phyloP scores from a whole-genome alignment of 2,329 filamentous ascomycete genomes.

The Trichoderma simmonsii region DNA sequence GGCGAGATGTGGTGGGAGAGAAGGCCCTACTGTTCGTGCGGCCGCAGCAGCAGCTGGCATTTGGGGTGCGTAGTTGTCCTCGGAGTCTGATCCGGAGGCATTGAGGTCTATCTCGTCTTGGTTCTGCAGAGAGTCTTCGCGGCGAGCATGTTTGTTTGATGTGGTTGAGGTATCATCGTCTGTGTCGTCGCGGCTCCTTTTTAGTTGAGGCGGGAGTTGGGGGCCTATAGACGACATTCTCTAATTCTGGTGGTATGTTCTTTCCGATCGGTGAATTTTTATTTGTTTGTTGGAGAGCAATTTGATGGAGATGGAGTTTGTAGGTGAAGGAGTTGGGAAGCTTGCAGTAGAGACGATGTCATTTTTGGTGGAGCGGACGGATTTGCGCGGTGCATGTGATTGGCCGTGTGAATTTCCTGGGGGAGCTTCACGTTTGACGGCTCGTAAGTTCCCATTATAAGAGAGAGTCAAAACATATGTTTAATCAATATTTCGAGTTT shows the following conservation, averaged over 20 bases:
- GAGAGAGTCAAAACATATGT: neutral
- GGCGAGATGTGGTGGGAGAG: conserved; percentile 9
- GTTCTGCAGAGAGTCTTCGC: conserved; percentile 36
- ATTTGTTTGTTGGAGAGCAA: neutral
- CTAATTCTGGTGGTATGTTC: neutral
- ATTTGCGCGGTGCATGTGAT: conserved; percentile 12
- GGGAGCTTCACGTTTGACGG: neutral
- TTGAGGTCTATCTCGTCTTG: conserved; percentile 46
- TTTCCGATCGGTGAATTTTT: neutral
- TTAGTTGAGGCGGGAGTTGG: conserved; percentile 63
- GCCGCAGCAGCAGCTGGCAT: conserved; percentile 6
- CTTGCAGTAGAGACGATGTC: neutral
- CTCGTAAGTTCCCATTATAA: neutral
- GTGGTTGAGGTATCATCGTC: conserved; percentile 40
- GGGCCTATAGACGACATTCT: conserved; percentile 64
- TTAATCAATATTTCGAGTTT: neutral
- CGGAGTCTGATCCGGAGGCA: conserved; percentile 35
- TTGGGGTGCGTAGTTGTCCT: conserved; percentile 41
- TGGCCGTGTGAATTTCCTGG: neutral
- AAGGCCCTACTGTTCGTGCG: conserved; percentile 18
- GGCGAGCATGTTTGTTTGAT: conserved; percentile 42
- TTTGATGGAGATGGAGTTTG: neutral
- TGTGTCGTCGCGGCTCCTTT: conserved; percentile 49
- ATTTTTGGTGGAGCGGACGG: neutral
- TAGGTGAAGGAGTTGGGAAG: neutral